phyloP scores from a whole-genome alignment of 495 filamentous ascomycete species.

The Penicillium nucicola region DNA sequence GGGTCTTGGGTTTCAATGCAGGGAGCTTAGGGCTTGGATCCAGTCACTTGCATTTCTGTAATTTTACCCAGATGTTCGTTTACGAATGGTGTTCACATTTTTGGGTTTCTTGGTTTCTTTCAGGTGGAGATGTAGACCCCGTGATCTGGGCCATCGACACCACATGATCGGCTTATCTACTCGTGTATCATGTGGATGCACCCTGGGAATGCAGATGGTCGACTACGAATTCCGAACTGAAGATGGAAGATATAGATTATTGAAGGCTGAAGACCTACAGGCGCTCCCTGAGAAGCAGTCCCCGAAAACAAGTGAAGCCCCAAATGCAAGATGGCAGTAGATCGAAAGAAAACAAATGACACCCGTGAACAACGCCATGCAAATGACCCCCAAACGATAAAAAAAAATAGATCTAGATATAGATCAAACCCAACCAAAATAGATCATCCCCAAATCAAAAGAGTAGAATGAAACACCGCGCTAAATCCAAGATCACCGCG shows the following conservation, averaged over 20 bases:
- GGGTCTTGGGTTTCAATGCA: not conserved
- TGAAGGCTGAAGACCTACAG: slow-evolving; percentile 16
- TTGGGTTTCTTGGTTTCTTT: no score
- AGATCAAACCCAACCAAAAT: slow-evolving; percentile 8
- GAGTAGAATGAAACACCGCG: no score
- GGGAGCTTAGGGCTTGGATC: no score
- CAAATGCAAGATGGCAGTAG: slow-evolving; percentile 2
- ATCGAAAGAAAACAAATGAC: not conserved
- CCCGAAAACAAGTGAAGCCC: slow-evolving; percentile 3
- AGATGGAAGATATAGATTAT: not conserved
- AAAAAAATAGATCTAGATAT: slow-evolving; percentile 13
- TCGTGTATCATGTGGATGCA: no score
- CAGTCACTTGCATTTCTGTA: not conserved
- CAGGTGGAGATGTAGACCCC: no score
- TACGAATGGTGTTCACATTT: no score
- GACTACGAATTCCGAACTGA: no score
- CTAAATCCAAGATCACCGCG: slow-evolving; percentile 1
- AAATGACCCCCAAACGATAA: slow-evolving; percentile 11
- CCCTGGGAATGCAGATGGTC: no score
- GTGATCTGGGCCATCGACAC: no score
- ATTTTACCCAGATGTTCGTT: no score
- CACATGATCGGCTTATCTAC: no score
- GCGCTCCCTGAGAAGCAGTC: slow-evolving; percentile 15
- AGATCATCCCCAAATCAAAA: not conserved
- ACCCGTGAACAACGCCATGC: slow-evolving; percentile 22